Conservation (phyloP, 1,139 yeast genomes). For the Suzukiozyma palmioleophila region DNA sequence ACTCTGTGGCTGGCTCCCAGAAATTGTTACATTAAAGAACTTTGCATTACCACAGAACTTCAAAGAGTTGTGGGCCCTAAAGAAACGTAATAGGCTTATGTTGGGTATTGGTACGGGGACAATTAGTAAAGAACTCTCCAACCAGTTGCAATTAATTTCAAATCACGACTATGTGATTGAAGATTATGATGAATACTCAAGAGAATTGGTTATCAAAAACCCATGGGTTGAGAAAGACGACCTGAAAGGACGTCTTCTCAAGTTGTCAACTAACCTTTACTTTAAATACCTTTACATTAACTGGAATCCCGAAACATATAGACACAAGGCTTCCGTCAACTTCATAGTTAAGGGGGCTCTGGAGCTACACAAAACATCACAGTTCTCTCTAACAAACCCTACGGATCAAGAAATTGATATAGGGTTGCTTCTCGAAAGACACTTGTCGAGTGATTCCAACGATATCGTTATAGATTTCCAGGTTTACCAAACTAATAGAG, state of each 20-base stretch:
- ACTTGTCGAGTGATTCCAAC: constrained; percentile 17
- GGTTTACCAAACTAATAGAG: constrained; percentile 26
- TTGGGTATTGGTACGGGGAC: constrained; percentile 70
- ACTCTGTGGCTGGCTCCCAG: constrained; percentile 74
- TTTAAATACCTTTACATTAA: constrained; percentile 61
- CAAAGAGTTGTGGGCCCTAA: constrained; percentile 29
- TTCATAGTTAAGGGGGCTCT: constrained; percentile 26
- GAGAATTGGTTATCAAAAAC: constrained; percentile 26
- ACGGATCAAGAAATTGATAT: constrained; percentile 26
- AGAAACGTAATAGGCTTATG: constrained; percentile 32
- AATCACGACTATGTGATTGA: constrained; percentile 66
- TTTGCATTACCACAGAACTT: constrained; percentile 21
- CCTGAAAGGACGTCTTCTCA: constrained; percentile 28
- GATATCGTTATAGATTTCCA: constrained; percentile 23
- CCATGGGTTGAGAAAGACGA: constrained; percentile 18
- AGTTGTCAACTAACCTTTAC: constrained; percentile 30
- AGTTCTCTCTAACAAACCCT: constrained; percentile 40
- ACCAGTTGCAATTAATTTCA: constrained; percentile 40
- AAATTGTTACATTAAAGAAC: constrained; percentile 39
- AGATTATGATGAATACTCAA: constrained; percentile 2
- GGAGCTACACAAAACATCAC: constrained; percentile 40
- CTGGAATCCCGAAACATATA: constrained; percentile 48
- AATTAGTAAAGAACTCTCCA: constrained; percentile 33
- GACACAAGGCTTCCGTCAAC: constrained; percentile 19
- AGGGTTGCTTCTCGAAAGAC: constrained; percentile 50